Conservation (phyloP, 495 filamentous ascomycete species). For the Aspergillus biplanus region DNA sequence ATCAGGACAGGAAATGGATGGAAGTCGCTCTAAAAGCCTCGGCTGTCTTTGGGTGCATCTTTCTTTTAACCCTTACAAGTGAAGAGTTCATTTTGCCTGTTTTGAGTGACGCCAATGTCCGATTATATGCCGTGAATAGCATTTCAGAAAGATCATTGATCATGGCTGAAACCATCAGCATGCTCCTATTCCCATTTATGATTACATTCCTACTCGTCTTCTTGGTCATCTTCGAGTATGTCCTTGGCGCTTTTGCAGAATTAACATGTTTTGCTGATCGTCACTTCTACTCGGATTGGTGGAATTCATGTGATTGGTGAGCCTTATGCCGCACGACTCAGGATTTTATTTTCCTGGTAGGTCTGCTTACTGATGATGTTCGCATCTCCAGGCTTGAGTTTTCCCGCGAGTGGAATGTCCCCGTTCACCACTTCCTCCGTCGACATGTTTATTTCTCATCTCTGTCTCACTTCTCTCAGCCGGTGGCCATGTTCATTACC, state of each 20-base stretch:
- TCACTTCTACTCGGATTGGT: slow-evolving; percentile 98
- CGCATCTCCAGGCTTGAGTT: slow-evolving; percentile 77
- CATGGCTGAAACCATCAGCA: slow-evolving; percentile 88
- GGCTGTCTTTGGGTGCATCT: slow-evolving; percentile 96
- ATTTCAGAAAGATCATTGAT: slow-evolving; percentile 72
- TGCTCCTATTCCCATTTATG: slow-evolving; percentile 97
- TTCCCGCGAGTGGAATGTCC: slow-evolving; percentile 95
- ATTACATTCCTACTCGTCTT: slow-evolving; percentile 93
- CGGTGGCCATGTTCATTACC: slow-evolving; percentile 84
- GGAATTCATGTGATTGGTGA: slow-evolving; percentile 66
- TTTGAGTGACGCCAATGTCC: slow-evolving; percentile 70
- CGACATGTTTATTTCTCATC: slow-evolving; percentile 91
- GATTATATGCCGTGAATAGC: slow-evolving; percentile 62
- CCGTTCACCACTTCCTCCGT: slow-evolving; percentile 96
- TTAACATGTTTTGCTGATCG: slow-evolving; percentile 91
- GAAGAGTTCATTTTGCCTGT: slow-evolving; percentile 97
- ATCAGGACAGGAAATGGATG: slow-evolving; percentile 70
- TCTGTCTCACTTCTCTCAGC: slow-evolving; percentile 71
- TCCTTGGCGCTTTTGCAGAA: slow-evolving; percentile 92
- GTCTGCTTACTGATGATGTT: background rate
- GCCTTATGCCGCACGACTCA: slow-evolving; percentile 9
- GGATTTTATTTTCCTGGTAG: background rate
- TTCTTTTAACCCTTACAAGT: slow-evolving; percentile 84
- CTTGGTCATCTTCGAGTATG: slow-evolving; percentile 96
- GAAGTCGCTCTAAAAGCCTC: slow-evolving; percentile 81